These are phyloP conservation scores for Cercospora berteroae DNA, from an alignment of 2,329 filamentous ascomycete genomes.

Conservation along the genomic window DNA sequence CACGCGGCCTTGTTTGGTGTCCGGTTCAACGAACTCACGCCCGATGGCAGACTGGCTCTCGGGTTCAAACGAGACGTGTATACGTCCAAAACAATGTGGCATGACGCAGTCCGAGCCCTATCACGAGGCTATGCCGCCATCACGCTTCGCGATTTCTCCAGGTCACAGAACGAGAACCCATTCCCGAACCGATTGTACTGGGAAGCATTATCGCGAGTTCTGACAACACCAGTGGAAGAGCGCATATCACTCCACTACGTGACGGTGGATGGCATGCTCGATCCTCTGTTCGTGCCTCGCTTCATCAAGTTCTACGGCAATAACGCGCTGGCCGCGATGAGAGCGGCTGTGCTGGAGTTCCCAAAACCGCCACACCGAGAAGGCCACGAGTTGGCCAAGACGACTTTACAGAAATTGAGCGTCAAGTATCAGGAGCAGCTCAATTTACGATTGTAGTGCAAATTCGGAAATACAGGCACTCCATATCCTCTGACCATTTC, in stretches of 20 bases:
- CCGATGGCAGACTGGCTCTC: conserved; percentile 63
- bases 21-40: conserved; percentile 60
- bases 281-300: conserved; percentile 63
- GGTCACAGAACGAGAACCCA: conserved; percentile 65
- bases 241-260: conserved; percentile 49
- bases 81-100: conserved; percentile 11
- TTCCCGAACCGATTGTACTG: conserved; percentile 81
- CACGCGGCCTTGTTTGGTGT: conserved; percentile 84
- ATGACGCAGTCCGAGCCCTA: conserved; percentile 12
- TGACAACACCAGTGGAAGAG: conserved; percentile 65
- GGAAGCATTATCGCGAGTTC: conserved; percentile 70
- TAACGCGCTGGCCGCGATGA: conserved; percentile 13
- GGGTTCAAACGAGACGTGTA: conserved; percentile 60
- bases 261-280: conserved; percentile 54
- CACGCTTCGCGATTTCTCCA: conserved; percentile 76
- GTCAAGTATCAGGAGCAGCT: conserved; percentile 8
- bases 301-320: conserved; percentile 67
- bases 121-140: conserved; percentile 71
- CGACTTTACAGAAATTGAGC: conserved; percentile 4
- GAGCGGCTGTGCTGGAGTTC: conserved; percentile 12
- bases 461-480: conserved; percentile 3
- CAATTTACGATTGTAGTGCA: conserved; percentile 8
- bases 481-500: neutral
- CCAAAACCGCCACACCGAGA: conserved; percentile 11
- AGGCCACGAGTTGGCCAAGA: conserved; percentile 13